phyloP scores from a whole-genome alignment of 495 filamentous ascomycete species.

The Usnea hakonensis region DNA sequence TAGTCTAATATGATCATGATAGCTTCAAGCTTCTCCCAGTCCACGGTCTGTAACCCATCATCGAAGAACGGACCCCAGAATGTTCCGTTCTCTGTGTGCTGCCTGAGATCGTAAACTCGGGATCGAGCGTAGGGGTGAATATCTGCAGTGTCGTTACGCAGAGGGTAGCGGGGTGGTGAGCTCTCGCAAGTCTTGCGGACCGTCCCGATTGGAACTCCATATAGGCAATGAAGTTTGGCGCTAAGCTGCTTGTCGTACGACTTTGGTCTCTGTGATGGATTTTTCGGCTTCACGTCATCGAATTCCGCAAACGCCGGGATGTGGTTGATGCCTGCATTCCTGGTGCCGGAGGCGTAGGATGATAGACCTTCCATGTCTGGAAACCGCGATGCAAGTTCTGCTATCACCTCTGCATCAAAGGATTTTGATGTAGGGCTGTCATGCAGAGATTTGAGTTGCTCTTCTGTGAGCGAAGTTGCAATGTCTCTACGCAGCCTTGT shows the following conservation, averaged over 20 bases:
- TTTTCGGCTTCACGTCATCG: not conserved
- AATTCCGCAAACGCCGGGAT: not conserved
- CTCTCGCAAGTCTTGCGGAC: slow-evolving; percentile 8
- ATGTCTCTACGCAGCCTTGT: not conserved
- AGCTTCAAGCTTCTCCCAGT: slow-evolving; percentile 66
- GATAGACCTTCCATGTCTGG: not conserved
- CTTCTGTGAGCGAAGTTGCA: not conserved
- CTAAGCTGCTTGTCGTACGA: slow-evolving; percentile 40
- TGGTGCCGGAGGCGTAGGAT: not conserved
- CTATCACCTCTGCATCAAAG: not conserved
- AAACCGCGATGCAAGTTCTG: not conserved
- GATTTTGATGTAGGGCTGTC: not conserved
- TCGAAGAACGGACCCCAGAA: slow-evolving; percentile 56
- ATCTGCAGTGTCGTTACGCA: slow-evolving; percentile 22
- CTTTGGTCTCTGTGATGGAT: not conserved
- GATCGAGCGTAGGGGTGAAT: slow-evolving; percentile 50
- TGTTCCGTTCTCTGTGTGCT: slow-evolving; percentile 43
- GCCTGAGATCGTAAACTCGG: slow-evolving; percentile 57
- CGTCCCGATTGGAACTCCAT: slow-evolving; percentile 42
- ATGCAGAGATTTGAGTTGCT: not conserved
- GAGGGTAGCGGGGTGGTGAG: slow-evolving; percentile 8
- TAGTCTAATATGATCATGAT: slow-evolving; percentile 51
- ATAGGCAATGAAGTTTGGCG: slow-evolving; percentile 56
- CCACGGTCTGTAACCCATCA: slow-evolving; percentile 44
- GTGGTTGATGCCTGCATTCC: not conserved